phyloP scores from a whole-genome alignment of 768 basidiomycete genomes.

The Tulasnella calospora region DNA sequence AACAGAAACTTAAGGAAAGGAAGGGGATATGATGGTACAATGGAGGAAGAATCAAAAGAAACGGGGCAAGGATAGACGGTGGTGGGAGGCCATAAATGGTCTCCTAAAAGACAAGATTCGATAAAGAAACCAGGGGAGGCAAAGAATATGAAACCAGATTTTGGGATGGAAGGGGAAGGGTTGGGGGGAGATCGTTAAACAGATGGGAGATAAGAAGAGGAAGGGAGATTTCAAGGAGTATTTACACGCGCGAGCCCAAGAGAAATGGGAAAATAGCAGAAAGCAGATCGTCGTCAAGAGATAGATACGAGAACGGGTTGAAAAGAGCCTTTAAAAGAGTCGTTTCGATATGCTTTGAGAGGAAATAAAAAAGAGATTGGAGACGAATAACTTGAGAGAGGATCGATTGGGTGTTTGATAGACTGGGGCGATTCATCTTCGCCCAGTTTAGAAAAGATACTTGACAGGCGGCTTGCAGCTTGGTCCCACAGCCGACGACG shows the following conservation, averaged over 20 bases:
- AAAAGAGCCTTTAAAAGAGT: background rate
- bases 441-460: constrained; percentile 18
- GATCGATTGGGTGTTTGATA: background rate
- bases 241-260: background rate
- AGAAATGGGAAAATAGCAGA: too few species aligned
- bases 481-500: background rate
- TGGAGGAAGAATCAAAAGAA: background rate
- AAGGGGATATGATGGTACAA: background rate
- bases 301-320: constrained; percentile 1
- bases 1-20: background rate
- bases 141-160: background rate
- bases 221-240: background rate
- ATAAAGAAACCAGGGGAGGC: background rate
- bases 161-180: background rate
- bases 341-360: background rate
- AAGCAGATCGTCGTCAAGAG: background rate
- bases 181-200: background rate
- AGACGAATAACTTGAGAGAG: constrained; percentile 6
- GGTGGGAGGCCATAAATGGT: background rate
- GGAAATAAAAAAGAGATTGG: background rate
- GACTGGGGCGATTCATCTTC: background rate
- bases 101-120: background rate
- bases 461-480: background rate
- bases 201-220: background rate
- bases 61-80: background rate